Conservation (phyloP, 768 basidiomycete genomes). For the Hydnomerulius pinastri region DNA sequence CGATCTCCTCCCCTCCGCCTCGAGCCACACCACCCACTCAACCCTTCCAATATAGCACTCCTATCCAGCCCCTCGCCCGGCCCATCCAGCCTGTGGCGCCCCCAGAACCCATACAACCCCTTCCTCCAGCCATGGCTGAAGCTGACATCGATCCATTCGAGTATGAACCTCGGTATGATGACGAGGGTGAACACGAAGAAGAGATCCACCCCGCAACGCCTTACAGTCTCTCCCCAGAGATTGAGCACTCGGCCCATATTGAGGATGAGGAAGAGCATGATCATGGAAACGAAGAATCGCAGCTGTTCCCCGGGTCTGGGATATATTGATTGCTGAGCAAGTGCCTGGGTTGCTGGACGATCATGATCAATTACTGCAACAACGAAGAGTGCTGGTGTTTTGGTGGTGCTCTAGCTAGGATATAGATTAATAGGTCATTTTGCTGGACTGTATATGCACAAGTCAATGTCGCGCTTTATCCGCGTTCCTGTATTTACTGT, state of each 20-base stretch:
- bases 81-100: constrained; percentile 5
- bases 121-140: constrained; percentile 24
- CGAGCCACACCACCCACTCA: constrained; percentile 11
- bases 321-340: constrained; percentile 32
- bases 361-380: background rate
- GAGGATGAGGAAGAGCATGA: constrained; percentile 24
- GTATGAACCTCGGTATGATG: constrained; percentile 29
- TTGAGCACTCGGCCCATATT: background rate
- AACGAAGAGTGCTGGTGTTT: background rate
- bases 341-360: background rate
- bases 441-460: constrained; percentile 13
- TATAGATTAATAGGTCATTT: constrained; percentile 15
- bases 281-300: constrained; percentile 34
- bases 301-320: constrained; percentile 45
- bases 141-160: constrained; percentile 37
- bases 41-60: constrained; percentile 3
- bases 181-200: constrained; percentile 17
- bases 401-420: constrained; percentile 1
- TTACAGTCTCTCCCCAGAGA: constrained; percentile 29
- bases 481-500: constrained; percentile 28
- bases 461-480: constrained; percentile 5
- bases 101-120: constrained; percentile 16
- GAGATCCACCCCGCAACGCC: constrained; percentile 23
- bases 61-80: background rate
- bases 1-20: constrained; percentile 11